Percentiles rank a stretch among this genome's conserved stretches.
These are phyloP conservation scores for Plenodomus biglobosus DNA, from an alignment of 2,329 filamentous ascomycete genomes.

Conservation along the genomic window DNA sequence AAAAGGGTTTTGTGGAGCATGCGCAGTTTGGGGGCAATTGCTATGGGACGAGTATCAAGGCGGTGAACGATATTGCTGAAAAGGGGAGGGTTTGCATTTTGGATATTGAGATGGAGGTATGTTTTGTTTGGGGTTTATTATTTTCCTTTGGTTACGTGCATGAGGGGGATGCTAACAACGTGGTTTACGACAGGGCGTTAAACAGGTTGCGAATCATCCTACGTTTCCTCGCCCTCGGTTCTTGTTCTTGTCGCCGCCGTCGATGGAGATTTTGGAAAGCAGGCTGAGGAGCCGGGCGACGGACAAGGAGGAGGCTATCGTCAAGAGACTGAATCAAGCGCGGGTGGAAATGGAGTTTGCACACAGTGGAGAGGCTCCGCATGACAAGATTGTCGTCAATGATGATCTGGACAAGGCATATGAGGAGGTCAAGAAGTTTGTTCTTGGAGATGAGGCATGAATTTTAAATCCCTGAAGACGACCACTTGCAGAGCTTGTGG, in stretches of 20 bases:
- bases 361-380: conserved; percentile 46
- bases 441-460: conserved; percentile 46
- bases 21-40: conserved; percentile 82
- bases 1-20: conserved; percentile 78
- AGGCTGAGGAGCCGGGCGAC: conserved; percentile 49
- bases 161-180: too few relatives aligned
- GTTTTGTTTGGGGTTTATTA: too few relatives aligned
- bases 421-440: conserved; percentile 53
- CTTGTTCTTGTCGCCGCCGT: conserved; percentile 82
- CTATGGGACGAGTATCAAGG: conserved; percentile 82
- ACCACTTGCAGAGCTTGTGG: too few relatives aligned
- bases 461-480: not conserved
- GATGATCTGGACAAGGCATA: conserved; percentile 56
- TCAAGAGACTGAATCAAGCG: conserved; percentile 52
- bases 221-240: conserved; percentile 71
- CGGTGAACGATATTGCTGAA: conserved; percentile 72
- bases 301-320: conserved; percentile 52
- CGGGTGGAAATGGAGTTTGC: conserved; percentile 49
- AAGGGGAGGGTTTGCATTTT: conserved; percentile 76
- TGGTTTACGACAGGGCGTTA: too few relatives aligned
- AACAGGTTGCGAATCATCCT: conserved; percentile 78
- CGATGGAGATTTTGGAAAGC: conserved; percentile 70
- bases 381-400: conserved; percentile 57
- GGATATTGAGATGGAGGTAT: conserved; percentile 94
- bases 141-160: too few relatives aligned